Evolutionary conservation across 1,284 basidiomycete species (phyloP).

Genomic region (Fereydounia khargensis): DNA sequence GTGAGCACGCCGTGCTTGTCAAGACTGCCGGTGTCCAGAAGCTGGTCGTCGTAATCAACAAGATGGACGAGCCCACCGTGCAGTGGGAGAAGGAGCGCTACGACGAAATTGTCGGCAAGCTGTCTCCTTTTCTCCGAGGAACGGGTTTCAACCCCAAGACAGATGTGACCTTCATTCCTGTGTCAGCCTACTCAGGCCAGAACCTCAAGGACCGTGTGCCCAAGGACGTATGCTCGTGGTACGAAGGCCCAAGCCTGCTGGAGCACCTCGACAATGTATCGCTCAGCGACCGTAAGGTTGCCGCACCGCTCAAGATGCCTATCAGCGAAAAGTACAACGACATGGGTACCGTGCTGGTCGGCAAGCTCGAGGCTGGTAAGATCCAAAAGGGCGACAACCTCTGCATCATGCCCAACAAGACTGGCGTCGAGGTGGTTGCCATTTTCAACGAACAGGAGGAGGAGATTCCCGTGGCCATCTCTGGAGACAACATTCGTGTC

Average conservation of each 20-base stretch:
- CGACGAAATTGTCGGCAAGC: slow-evolving; percentile 53
- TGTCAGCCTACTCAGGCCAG: slow-evolving; percentile 53
- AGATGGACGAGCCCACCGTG: slow-evolving; percentile 57
- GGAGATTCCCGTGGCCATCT: slow-evolving; percentile 56
- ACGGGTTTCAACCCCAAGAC: slow-evolving; percentile 57
- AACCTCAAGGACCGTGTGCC: slow-evolving; percentile 55
- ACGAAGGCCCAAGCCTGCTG: slow-evolving; percentile 48
- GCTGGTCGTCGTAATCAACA: slow-evolving; percentile 55
- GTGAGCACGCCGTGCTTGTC: slow-evolving; percentile 56
- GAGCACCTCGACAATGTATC: slow-evolving; percentile 47
- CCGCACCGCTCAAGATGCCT: slow-evolving; percentile 54
- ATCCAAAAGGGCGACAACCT: slow-evolving; percentile 50
- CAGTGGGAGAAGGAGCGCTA: slow-evolving; percentile 52
- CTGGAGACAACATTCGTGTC: slow-evolving; percentile 56
- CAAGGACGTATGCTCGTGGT: slow-evolving; percentile 47
- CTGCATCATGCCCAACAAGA: slow-evolving; percentile 53
- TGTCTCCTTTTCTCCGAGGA: slow-evolving; percentile 50
- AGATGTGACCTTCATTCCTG: slow-evolving; percentile 53
- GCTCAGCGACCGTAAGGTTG: slow-evolving; percentile 53
- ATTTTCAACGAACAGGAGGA: slow-evolving; percentile 56
- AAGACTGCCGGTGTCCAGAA: slow-evolving; percentile 57
- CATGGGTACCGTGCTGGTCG: slow-evolving; percentile 56
- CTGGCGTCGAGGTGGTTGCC: slow-evolving; percentile 42
- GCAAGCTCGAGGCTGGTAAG: slow-evolving; percentile 55
- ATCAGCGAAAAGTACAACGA: slow-evolving; percentile 57